Base-by-base conservation (phyloP, 2,329 filamentous ascomycete species). In the Calonectria crousiana region DNA sequence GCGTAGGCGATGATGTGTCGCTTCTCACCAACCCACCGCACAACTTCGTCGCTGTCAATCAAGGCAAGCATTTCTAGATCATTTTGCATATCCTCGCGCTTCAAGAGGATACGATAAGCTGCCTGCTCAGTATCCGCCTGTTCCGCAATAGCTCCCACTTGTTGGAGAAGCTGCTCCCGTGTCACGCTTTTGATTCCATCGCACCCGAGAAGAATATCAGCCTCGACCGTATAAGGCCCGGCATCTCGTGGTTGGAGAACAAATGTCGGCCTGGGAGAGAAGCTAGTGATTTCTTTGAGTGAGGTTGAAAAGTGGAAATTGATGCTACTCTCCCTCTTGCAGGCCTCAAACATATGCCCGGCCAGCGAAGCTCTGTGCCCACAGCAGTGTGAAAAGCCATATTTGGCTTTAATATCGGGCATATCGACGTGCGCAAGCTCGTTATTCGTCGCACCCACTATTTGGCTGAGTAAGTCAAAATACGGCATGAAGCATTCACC, bases 351-450 rank as follows among this genome's bases (percentile, higher is more conserved):
- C 65, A 96, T 85, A 14, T 90, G 90, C 49, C 90, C 90, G 9
- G 95, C 93, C 6, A 96, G 88, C 6, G 92, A 94, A 0, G 93
- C 89, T 41, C 95, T 91, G 82, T 97, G 95, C 9, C 94, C 94
- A 20, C 94, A 93, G 89, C 94, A 95, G 84, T 96, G 94, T 1
- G 93, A 92, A 82, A 93, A 95, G 26, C 91, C 90, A 80, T 95
- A 96, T 47, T 90, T 92, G 5, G 89, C 85, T 67, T 90, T 86
- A 76, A 96, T 92, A 78, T 95, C 92, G 28, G 87, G 87, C 80
- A 96, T 89, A 69, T 92, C 88, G 56, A 96, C 94, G 78, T 93
- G 92, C 4, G 90, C 92, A 3, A 96, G 90, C 82, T 96, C 93
- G 2, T 85, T 85, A 81, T 96, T 90, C 4, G 91, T 92, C 34